phyloP scores from a whole-genome alignment of 495 filamentous ascomycete species.

The Diplogelasinospora grovesii region DNA sequence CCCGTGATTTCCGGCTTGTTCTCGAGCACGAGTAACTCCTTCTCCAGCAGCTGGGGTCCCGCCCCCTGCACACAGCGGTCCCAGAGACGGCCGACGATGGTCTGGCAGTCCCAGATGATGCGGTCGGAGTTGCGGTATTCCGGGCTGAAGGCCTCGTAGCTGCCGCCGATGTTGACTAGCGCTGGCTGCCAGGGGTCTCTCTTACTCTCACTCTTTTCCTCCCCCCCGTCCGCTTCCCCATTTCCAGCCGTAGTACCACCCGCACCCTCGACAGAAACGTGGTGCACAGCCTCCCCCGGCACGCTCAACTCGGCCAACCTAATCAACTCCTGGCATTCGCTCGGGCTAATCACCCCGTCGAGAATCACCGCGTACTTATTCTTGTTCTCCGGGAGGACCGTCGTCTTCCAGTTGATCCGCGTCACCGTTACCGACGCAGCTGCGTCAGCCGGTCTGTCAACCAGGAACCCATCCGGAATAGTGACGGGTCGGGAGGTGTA shows the following conservation, averaged over 20 bases:
- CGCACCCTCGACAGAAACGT: no score
- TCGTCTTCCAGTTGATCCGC: conserved; percentile 47
- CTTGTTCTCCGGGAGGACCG: conserved; percentile 48
- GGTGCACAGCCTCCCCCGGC: no score
- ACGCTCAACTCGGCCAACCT: conserved; percentile 49
- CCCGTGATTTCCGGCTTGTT: conserved; percentile 2
- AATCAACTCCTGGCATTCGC: conserved; percentile 55
- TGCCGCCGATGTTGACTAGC: conserved; percentile 62
- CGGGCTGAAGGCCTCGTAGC: conserved; percentile 48
- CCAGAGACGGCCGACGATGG: conserved; percentile 57
- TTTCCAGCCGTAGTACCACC: no score
- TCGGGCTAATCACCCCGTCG: conserved; percentile 54
- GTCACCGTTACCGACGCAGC: conserved; percentile 18
- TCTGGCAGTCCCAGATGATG: conserved; percentile 64
- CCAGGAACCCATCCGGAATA: conserved; percentile 28
- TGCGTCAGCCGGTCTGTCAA: conserved; percentile 12
- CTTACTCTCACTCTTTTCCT: no score
- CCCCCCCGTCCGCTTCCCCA: conserved; percentile 1
- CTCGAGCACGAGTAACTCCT: conserved; percentile 19
- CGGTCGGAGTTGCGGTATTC: conserved; percentile 63
- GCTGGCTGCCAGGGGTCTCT: conserved; percentile 58
- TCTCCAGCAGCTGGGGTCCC: conserved; percentile 23
- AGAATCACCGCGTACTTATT: conserved; percentile 53
- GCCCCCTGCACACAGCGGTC: conserved; percentile 34
- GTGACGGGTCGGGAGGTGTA: conserved; percentile 28